phyloP scores from a whole-genome alignment of 2,329 filamentous ascomycete genomes.

The Corynespora cassiicola region DNA sequence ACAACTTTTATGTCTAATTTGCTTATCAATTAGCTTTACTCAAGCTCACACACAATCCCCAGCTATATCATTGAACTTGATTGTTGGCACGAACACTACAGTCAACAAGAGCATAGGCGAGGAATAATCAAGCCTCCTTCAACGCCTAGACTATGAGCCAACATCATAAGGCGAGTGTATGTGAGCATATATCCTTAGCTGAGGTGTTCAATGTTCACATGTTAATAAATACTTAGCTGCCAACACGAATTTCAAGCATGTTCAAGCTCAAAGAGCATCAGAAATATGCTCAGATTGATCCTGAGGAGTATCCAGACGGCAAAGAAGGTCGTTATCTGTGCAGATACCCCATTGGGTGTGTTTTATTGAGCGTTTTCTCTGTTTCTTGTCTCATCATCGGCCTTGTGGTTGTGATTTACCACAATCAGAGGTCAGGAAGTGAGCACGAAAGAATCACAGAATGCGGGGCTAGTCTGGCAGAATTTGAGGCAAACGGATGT shows the following conservation, averaged over 20 bases:
- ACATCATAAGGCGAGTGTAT: neutral
- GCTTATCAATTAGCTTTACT: neutral
- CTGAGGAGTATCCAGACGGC: neutral
- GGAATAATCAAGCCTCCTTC: neutral
- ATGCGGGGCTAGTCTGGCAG: conserved; percentile 2
- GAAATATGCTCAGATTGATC: conserved; percentile 2
- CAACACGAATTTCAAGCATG: neutral
- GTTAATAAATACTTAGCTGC: conserved; percentile 1
- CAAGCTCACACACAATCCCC: neutral
- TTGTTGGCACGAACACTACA: neutral
- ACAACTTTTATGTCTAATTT: neutral
- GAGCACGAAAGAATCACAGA: conserved; percentile 1
- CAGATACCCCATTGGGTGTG: neutral
- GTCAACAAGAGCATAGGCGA: neutral
- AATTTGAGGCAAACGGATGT: conserved; percentile 3
- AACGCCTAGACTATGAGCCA: conserved; percentile 1
- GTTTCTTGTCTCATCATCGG: neutral
- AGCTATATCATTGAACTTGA: conserved; percentile 1
- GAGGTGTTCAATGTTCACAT: neutral
- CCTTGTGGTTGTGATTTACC: conserved; percentile 2
- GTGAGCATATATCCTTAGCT: neutral
- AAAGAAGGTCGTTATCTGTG: neutral
- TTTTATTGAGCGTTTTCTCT: conserved; percentile 1
- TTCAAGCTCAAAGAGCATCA: neutral
- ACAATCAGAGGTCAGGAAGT: conserved; percentile 1